phyloP scores from a whole-genome alignment of 2,329 filamentous ascomycete genomes.

The Aspergillus cejpii region DNA sequence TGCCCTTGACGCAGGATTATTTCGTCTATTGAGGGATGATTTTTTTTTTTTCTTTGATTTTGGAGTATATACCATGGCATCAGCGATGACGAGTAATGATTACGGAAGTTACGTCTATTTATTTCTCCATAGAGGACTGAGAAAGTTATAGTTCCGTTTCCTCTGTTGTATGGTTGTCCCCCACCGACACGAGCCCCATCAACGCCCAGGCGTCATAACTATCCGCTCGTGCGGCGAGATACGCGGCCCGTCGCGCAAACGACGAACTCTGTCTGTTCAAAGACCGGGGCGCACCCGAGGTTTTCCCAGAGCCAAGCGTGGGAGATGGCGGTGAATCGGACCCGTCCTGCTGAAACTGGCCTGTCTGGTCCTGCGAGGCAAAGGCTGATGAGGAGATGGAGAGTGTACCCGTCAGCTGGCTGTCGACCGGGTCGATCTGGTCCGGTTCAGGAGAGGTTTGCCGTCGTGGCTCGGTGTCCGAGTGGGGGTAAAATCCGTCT shows the following conservation, averaged over 20 bases:
- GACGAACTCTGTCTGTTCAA: constrained; percentile 14
- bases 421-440: constrained; percentile 2
- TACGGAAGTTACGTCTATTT: no score
- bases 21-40: constrained; percentile 15
- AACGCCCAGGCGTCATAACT: constrained; percentile 41
- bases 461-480: neutral
- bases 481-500: constrained; percentile 2
- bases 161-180: constrained; percentile 38
- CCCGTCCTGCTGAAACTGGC: neutral
- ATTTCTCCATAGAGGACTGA: no score
- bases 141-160: constrained; percentile 42
- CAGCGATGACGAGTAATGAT: neutral
- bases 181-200: constrained; percentile 39
- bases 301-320: constrained; percentile 1
- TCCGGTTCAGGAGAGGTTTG: no score
- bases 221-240: constrained; percentile 37
- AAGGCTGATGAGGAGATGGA: constrained; percentile 27
- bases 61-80: neutral
- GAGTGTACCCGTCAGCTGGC: constrained; percentile 12
- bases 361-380: constrained; percentile 8
- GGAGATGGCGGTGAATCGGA: neutral
- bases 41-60: neutral
- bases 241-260: constrained; percentile 31
- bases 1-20: constrained; percentile 66
- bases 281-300: neutral